These are phyloP conservation scores for Vanilla planifolia DNA, from an alignment of 106 monocot genomes.

Conservation along the genomic window DNA sequence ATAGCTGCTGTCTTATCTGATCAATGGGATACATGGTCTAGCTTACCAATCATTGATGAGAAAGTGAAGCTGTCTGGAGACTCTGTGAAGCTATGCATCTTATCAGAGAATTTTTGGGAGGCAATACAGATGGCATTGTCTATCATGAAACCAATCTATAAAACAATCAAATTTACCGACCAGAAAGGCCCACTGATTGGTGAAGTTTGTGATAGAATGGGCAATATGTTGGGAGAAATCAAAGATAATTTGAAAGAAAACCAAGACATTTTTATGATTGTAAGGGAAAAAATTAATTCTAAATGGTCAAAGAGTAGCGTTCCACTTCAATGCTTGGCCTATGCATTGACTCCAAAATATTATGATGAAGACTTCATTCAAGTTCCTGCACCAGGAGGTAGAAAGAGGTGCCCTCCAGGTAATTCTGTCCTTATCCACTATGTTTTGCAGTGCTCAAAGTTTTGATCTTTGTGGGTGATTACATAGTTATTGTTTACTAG, in stretches of 20 bases:
- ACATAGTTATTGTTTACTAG: too few relatives aligned
- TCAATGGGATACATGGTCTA: slow-evolving; percentile 35
- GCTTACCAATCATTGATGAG: slow-evolving; percentile 20
- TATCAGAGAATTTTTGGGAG: slow-evolving; percentile 44
- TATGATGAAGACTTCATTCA: slow-evolving; percentile 48
- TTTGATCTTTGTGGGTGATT: too few relatives aligned
- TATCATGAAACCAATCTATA: slow-evolving; percentile 36
- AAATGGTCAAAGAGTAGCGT: slow-evolving; percentile 30
- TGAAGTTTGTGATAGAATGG: slow-evolving; percentile 55
- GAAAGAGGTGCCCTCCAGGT: slow-evolving; percentile 39
- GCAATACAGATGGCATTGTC: slow-evolving; percentile 25
- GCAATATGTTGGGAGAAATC: slow-evolving; percentile 46
- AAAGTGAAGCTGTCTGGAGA: slow-evolving; percentile 24
- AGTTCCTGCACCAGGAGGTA: slow-evolving; percentile 26
- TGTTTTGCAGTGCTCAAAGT: too few relatives aligned
- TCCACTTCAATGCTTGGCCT: slow-evolving; percentile 42
- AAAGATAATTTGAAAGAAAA: slow-evolving; percentile 33
- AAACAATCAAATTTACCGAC: slow-evolving; percentile 35
- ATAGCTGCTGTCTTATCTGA: slow-evolving; percentile 30
- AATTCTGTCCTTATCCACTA: not conserved
- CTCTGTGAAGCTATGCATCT: slow-evolving; percentile 17
- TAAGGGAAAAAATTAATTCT: slow-evolving; percentile 16
- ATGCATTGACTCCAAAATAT: slow-evolving; percentile 48
- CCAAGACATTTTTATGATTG: slow-evolving; percentile 17
- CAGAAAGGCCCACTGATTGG: slow-evolving; percentile 42